Percentiles rank a stretch among this genome's conserved stretches.
Conservation (phyloP, 2,329 filamentous ascomycete species). For the Sclerotinia trifoliorum region DNA sequence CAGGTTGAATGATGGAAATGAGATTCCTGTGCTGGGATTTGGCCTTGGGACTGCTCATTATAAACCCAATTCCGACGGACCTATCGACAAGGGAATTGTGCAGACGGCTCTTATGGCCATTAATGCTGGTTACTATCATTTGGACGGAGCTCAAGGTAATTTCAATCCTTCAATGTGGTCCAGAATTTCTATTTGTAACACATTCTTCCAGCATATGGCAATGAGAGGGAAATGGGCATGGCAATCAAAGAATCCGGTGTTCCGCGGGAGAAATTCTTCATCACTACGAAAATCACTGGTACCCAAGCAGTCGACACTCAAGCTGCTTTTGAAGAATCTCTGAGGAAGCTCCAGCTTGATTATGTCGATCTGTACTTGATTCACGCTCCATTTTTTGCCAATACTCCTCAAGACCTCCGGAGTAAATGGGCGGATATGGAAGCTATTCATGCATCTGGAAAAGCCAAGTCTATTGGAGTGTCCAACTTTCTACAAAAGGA, state of each 20-base stretch:
- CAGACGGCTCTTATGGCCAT: constrained; percentile 60
- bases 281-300: constrained; percentile 59
- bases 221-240: constrained; percentile 67
- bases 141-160: constrained; percentile 70
- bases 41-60: constrained; percentile 70
- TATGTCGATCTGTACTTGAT: constrained; percentile 73
- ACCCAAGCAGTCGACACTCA: constrained; percentile 39
- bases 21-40: constrained; percentile 70
- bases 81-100: constrained; percentile 54
- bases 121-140: constrained; percentile 66
- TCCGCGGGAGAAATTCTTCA: constrained; percentile 65
- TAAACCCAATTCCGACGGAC: constrained; percentile 44
- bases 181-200: neutral
- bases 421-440: constrained; percentile 59
- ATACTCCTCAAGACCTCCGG: constrained; percentile 53
- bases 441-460: constrained; percentile 64
- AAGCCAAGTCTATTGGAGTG: constrained; percentile 70
- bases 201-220: constrained; percentile 52
- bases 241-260: constrained; percentile 68
- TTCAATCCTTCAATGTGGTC: neutral
- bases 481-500: constrained; percentile 67
- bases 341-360: constrained; percentile 64
- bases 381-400: constrained; percentile 56
- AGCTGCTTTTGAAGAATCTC: constrained; percentile 52
- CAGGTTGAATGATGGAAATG: constrained; percentile 71